Evolutionary conservation across 1,284 basidiomycete genomes (phyloP).

Genomic region (Hemileia vastatrix): DNA sequence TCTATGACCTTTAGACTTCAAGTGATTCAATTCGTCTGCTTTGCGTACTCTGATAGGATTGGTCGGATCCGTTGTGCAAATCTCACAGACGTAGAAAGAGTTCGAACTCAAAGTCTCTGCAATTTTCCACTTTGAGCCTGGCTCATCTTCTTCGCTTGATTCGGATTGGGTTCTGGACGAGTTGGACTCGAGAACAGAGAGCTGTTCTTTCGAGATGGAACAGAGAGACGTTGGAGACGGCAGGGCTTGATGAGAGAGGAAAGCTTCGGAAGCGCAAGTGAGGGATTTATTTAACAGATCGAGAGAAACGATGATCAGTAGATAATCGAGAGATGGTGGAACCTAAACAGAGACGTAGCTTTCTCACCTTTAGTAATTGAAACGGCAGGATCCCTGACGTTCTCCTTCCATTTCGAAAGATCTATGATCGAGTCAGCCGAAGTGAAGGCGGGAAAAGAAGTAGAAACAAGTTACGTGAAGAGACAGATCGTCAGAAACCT

Average conservation of each 20-base stretch:
- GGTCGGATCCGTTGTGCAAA: conserved; percentile 58
- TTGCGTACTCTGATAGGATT: conserved; percentile 67
- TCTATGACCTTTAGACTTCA: no score
- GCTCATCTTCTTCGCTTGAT: conserved; percentile 51
- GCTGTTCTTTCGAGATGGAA: conserved; percentile 27
- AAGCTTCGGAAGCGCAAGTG: neutral
- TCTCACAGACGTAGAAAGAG: conserved; percentile 50
- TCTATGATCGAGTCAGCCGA: conserved; percentile 45
- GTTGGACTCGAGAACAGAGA: conserved; percentile 56
- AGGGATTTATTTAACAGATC: conserved; percentile 15
- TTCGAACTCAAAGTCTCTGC: conserved; percentile 26
- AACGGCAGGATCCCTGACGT: conserved; percentile 34
- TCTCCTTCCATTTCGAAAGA: conserved; percentile 53
- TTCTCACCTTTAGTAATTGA: no score
- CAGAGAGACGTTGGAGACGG: neutral
- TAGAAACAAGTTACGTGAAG: neutral
- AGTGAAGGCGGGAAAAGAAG: conserved; percentile 25
- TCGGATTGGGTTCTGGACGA: conserved; percentile 52
- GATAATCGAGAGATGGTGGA: no score
- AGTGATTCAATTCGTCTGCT: conserved; percentile 59
- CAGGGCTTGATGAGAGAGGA: conserved; percentile 1
- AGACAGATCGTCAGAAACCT: neutral
- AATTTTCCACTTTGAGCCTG: conserved; percentile 36
- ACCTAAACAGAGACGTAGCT: no score
- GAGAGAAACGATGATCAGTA: no score